Evolutionary conservation across 1,284 basidiomycete genomes (phyloP), one percentile per base, ranked within the genome.

Genomic region (Earliella scabrosa): DNA sequence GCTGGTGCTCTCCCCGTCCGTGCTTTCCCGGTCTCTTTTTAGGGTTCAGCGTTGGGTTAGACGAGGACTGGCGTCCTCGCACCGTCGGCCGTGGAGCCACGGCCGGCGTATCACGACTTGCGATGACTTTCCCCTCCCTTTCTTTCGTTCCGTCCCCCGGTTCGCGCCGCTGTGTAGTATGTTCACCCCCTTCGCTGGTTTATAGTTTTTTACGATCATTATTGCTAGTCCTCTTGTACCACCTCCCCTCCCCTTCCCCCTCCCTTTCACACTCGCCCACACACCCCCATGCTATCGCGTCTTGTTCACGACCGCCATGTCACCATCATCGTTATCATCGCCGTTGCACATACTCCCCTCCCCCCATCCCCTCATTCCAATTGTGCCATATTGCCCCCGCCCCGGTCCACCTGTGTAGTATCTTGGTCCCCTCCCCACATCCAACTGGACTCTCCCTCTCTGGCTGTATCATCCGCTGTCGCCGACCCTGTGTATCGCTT

Each of bases 401-500:
- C 35, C 35, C 9, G 5, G 35, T n/a, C 35, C 35, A 13, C 5
- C n/a, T 9, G 20, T 23, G 9, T 23, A 6, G 18, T 23, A 8
- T 40, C 18, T 7, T 14, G 7, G 18, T 40, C 18, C 21, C 39
- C 9, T 2, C 36, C 16, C 36, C 29, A 27, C 51, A 45, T 54
- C 13, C 38, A 16, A 26, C 36, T 21, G 50, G 46, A 56, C 54
- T 53, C 46, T 50, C 9, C 20, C 13, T 26, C 39, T 24, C 10
- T 34, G 59, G 32, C 49, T 58, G 59, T 61, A 58, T 58, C 56
- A 58, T 52, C 20, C 27, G 23, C 45, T 58, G n/a, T 38, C 34
- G 44, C 43, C n/a, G n/a, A n/a, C n/a, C 35, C 44, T 20, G 51
- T 59, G 52, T 54, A 54, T 59, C 52, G 57, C 43, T 34, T 59